These are phyloP conservation scores for Lentinula sp. DNA, from an alignment of 768 basidiomycete species.

Conservation along the genomic window DNA sequence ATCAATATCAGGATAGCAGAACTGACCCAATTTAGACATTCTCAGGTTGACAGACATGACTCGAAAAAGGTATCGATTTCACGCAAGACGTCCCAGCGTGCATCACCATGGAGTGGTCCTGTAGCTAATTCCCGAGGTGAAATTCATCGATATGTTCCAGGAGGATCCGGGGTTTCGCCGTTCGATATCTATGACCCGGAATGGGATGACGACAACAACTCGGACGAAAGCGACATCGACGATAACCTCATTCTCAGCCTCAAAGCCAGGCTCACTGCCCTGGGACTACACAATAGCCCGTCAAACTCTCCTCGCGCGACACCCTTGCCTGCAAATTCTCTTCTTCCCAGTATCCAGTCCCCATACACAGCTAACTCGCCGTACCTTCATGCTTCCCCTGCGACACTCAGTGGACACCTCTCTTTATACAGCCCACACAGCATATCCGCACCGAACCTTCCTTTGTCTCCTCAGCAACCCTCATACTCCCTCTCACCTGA, in stretches of 20 bases:
- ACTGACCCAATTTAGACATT: background rate
- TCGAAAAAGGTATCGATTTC: background rate
- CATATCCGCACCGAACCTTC: conserved; percentile 3
- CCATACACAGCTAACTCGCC: background rate
- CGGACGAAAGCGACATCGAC: background rate
- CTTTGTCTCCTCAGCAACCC: background rate
- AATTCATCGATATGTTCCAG: conserved; percentile 4
- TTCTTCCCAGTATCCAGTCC: background rate
- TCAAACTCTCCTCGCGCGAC: background rate
- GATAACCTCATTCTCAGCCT: background rate
- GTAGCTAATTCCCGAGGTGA: conserved; percentile 3
- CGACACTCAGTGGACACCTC: background rate
- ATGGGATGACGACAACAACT: background rate
- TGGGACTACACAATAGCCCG: background rate
- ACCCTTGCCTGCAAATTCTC: background rate
- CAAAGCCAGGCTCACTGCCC: background rate
- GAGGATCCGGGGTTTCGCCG: background rate
- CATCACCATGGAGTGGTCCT: conserved; percentile 5
- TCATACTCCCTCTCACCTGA: background rate
- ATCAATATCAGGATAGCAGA: background rate
- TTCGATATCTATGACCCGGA: background rate
- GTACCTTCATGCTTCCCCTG: background rate
- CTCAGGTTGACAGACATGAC: background rate
- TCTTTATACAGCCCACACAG: conserved; percentile 2
- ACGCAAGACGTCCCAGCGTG: conserved; percentile 1